A percentile compares a stretch with the other conserved stretches of the same genome.
phyloP scores from a whole-genome alignment of 306 rosid species.

The Erythrophleum fordii region DNA sequence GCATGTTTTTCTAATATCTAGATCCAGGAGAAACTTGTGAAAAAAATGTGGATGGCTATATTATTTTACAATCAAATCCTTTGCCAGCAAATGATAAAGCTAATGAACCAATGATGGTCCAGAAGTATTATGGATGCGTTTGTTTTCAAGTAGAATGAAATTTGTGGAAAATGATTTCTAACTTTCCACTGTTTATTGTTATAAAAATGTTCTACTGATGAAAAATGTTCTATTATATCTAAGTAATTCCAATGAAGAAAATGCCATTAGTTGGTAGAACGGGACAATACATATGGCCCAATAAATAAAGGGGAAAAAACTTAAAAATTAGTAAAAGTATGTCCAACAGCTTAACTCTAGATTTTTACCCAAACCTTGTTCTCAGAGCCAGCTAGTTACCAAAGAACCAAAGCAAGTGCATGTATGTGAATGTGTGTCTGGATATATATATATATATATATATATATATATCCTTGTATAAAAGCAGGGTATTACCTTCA shows the following conservation, averaged over 20 bases:
- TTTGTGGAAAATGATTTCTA: not conserved
- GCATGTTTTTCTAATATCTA: not conserved
- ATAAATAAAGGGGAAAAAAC: too few species aligned
- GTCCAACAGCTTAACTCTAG: too few species aligned
- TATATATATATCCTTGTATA: not conserved
- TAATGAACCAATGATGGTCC: not conserved
- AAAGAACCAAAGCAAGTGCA: too few species aligned
- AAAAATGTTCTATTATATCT: not conserved
- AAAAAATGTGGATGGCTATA: not conserved
- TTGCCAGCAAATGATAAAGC: not conserved
- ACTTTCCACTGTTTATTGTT: too few species aligned
- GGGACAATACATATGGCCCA: too few species aligned
- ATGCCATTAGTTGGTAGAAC: too few species aligned
- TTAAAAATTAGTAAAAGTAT: too few species aligned
- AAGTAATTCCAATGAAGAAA: not conserved
- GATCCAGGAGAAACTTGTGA: not conserved
- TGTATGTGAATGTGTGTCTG: too few species aligned
- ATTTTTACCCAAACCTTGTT: too few species aligned
- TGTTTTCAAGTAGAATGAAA: not conserved
- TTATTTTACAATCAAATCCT: not conserved
- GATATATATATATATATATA: too few species aligned
- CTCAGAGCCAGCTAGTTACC: too few species aligned
- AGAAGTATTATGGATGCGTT: constrained; percentile 10
- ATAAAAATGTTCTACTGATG: not conserved
- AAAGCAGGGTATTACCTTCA: constrained; percentile 61